Base-by-base conservation (phyloP, 1,284 basidiomycete genomes). In the Pseudozyma sp. region DNA sequence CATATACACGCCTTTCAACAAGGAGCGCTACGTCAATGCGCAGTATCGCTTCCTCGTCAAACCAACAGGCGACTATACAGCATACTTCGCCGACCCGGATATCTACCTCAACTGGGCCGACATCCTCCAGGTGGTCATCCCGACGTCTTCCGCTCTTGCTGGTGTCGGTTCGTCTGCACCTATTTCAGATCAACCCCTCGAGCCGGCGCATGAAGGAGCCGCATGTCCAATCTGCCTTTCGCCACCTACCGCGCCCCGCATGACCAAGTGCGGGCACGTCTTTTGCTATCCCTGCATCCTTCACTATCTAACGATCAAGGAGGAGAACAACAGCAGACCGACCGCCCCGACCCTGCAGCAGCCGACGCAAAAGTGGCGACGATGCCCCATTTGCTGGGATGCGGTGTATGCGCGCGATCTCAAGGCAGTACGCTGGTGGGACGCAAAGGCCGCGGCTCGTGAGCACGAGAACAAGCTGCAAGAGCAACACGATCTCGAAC, bases 251-350 rank as follows among this genome's bases (percentile, higher is more conserved):
- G 94, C 94, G 17, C 93, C 96, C 16, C 88, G 97, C 49, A 98
- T 98, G 93, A 97, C 94, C 49, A 94, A 93, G 87, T 97, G 94
- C 78, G 95, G 94, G 63, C 95, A 97, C 88, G 94, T 96, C 19
- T 85, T 74, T 50, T 85, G 82, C 78, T 84, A 79, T 47, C 78
- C 80, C 8, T 84, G 83, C 72, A 79, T 84, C 24, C 71, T 84
- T n/a, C 96, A 97, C 85, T 97, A 95, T 83, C 89, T 98, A 79
- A 75, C 70, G 4, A 50, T 80, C 44, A 45, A 60, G 46, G 60
- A 61, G 24, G 61, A 64, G 30, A 59, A 58, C 37, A 55, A 54
- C 30, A 39, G 51, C 61, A 43, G 37, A 19, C 56, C 67, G 11
- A 17, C 60, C 10, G 44, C 46, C 16, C 58, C 65, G 3, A 44